Conservation (phyloP, 768 basidiomycete species). For the Gymnopilus dilepis region DNA sequence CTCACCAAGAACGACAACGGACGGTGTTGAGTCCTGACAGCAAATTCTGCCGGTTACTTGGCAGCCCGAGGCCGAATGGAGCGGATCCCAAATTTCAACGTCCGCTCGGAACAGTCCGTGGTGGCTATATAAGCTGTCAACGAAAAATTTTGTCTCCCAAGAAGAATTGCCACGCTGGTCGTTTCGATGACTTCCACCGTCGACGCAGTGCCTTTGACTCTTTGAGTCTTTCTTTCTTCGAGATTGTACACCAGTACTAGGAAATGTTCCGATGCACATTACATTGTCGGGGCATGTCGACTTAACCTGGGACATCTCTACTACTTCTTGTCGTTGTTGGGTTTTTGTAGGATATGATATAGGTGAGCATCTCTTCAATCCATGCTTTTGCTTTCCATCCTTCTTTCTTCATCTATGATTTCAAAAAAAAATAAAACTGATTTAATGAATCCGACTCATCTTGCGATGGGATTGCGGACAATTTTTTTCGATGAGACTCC, state of each 20-base stretch:
- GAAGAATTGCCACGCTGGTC: constrained; percentile 58
- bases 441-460: constrained; percentile 56
- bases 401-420: constrained; percentile 42
- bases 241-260: constrained; percentile 50
- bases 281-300: constrained; percentile 52
- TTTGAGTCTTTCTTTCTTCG: constrained; percentile 43
- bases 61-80: neutral
- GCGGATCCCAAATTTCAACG: constrained; percentile 12
- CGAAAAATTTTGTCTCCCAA: constrained; percentile 21
- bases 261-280: constrained; percentile 49
- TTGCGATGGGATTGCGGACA: constrained; percentile 40
- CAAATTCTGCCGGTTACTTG: neutral
- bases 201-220: constrained; percentile 56
- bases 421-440: constrained; percentile 49
- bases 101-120: constrained; percentile 21
- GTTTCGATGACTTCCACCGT: constrained; percentile 42
- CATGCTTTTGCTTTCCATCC: constrained; percentile 14
- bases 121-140: constrained; percentile 26
- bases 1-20: neutral
- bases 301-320: constrained; percentile 45
- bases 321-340: constrained; percentile 2
- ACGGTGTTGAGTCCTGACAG: neutral
- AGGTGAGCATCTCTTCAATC: constrained; percentile 31
- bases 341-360: constrained; percentile 13
- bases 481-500: constrained; percentile 42